Conservation (phyloP, 306 rosid species). For the Cucurbita argyrosperma region DNA sequence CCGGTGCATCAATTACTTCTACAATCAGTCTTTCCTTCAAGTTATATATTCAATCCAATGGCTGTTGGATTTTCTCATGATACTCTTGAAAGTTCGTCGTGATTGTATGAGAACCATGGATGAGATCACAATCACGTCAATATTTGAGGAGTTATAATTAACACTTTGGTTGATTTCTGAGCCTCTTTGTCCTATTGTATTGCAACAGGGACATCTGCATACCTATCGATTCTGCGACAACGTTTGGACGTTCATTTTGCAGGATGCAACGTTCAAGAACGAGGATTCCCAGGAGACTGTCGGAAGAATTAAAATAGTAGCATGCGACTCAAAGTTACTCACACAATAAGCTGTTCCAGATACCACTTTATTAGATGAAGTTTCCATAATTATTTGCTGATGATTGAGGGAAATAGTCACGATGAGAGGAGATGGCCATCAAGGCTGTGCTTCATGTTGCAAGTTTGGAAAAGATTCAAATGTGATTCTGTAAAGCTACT, state of each 20-base stretch:
- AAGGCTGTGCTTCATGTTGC: not conserved
- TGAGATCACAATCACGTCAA: not conserved
- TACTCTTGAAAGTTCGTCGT: not conserved
- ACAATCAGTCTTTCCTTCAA: not conserved
- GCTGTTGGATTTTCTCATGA: not conserved
- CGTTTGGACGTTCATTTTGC: slow-evolving; percentile 93
- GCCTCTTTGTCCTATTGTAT: not conserved
- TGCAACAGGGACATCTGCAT: slow-evolving; percentile 83
- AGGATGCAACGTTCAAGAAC: slow-evolving; percentile 44
- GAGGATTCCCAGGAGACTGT: slow-evolving; percentile 58
- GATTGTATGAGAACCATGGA: not conserved
- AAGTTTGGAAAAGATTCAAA: not conserved
- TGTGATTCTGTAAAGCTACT: not conserved
- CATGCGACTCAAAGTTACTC: slow-evolving; percentile 91
- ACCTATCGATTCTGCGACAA: slow-evolving; percentile 94
- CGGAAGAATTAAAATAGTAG: slow-evolving; percentile 73
- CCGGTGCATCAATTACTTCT: not conserved
- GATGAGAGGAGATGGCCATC: not conserved
- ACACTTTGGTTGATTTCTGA: not conserved
- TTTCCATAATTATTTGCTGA: not conserved
- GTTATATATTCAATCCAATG: not conserved
- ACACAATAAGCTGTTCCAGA: slow-evolving; percentile 25
- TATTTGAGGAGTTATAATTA: not conserved
- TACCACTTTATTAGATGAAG: not conserved
- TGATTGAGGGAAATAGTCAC: not conserved